phyloP scores from a whole-genome alignment of 1,139 yeast species.

The Pichia sp. region DNA sequence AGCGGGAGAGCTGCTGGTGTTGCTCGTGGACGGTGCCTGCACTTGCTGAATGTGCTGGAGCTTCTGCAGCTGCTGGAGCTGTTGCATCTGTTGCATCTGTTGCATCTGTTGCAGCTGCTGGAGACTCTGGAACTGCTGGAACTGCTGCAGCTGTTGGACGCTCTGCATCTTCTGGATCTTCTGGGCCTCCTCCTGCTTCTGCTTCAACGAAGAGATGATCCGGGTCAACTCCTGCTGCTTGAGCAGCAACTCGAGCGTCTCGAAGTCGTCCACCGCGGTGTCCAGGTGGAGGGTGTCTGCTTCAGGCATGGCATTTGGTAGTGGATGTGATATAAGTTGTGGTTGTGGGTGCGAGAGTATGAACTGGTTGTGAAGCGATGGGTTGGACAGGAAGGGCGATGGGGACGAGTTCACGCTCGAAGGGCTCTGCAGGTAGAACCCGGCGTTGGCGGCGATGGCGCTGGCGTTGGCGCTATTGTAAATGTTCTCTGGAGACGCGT shows the following conservation, averaged over 20 bases:
- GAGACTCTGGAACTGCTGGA: conserved; percentile 11
- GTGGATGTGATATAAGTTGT: background rate
- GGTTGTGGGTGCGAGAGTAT: background rate
- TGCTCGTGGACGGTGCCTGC: background rate
- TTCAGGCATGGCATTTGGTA: background rate
- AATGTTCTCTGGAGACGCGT: too few relatives aligned
- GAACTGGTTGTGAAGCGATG: background rate
- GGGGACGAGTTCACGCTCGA: conserved; percentile 14
- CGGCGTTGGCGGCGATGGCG: background rate
- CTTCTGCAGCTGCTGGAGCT: conserved; percentile 6
- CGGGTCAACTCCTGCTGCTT: conserved; percentile 11
- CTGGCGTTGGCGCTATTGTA: too few relatives aligned
- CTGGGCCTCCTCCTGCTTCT: conserved; percentile 10
- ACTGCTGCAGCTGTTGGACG: conserved; percentile 13
- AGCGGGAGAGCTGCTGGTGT: background rate
- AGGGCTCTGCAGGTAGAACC: conserved; percentile 6
- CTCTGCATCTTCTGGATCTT: conserved; percentile 7
- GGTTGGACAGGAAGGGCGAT: background rate
- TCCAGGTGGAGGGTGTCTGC: too few relatives aligned
- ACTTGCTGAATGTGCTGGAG: conserved; percentile 1
- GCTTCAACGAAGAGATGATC: conserved; percentile 7
- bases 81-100: conserved; percentile 1
- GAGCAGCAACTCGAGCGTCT: conserved; percentile 6
- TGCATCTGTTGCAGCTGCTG: conserved; percentile 7
- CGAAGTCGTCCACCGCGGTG: conserved; percentile 5